Evolutionary conservation across 441 rosid species (phyloP).

Genomic region (Adansonia gregorii): DNA sequence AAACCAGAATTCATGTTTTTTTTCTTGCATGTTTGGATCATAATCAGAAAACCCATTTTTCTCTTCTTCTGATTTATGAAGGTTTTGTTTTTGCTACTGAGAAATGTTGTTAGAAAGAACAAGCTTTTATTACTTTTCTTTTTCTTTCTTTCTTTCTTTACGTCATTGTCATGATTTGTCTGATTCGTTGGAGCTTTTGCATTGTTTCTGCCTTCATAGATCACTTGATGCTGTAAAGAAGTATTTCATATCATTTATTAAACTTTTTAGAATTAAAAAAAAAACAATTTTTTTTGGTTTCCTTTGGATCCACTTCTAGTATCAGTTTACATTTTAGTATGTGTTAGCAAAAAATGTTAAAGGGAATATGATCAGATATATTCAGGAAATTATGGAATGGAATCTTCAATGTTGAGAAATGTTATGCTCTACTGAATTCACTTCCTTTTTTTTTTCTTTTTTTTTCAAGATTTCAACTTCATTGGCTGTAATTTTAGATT

Average conservation of each 20-base stretch:
- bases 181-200: not conserved
- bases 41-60: constrained; percentile 3
- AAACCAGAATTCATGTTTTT: not conserved
- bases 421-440: not conserved
- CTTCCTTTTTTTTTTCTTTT: not conserved
- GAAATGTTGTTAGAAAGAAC: constrained; percentile 9
- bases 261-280: not conserved
- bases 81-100: not conserved
- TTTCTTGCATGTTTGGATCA: constrained; percentile 10
- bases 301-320: not conserved
- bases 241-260: not conserved
- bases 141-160: too few relatives aligned
- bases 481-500: not conserved
- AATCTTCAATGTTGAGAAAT: not conserved
- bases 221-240: not conserved
- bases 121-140: not conserved
- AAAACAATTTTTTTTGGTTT: not conserved
- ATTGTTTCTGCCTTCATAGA: not conserved
- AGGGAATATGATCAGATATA: not conserved
- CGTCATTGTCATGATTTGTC: constrained; percentile 8
- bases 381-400: not conserved
- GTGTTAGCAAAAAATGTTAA: not conserved
- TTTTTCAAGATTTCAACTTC: not conserved
- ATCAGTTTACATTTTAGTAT: not conserved
- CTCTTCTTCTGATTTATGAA: not conserved